These are phyloP conservation scores for Penicillium diatomitis DNA, from an alignment of 495 filamentous ascomycete species.

Conservation along the genomic window DNA sequence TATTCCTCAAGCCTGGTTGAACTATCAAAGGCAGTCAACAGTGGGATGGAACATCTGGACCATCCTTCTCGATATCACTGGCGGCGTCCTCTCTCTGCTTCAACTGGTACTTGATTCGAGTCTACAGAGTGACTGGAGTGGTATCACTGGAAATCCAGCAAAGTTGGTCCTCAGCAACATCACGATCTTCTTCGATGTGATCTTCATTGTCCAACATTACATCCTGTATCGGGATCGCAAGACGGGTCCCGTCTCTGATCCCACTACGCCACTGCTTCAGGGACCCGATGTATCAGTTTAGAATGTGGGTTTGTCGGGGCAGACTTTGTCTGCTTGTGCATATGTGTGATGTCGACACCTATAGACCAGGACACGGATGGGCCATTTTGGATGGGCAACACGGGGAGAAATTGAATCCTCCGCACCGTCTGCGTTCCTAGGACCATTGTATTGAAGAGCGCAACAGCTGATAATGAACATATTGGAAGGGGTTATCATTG, in stretches of 20 bases:
- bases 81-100: constrained; percentile 70
- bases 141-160: constrained; percentile 81
- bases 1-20: constrained; percentile 73
- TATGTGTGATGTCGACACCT: no score
- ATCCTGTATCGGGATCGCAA: constrained; percentile 49
- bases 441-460: no score
- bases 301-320: neutral
- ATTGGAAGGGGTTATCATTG: no score
- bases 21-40: constrained; percentile 75
- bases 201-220: constrained; percentile 87
- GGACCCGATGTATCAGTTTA: constrained; percentile 2
- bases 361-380: no score
- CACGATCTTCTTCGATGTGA: constrained; percentile 71
- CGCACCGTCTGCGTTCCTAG: no score
- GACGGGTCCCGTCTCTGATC: constrained; percentile 8
- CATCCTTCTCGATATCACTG: constrained; percentile 75
- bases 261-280: constrained; percentile 23
- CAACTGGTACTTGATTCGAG: constrained; percentile 81
- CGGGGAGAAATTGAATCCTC: neutral
- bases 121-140: constrained; percentile 78
- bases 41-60: constrained; percentile 78
- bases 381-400: neutral
- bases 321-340: no score
- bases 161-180: constrained; percentile 82
- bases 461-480: no score